These are phyloP conservation scores for Fusarium acutatum DNA, from an alignment of 2,329 filamentous ascomycete genomes.

Conservation along the genomic window DNA sequence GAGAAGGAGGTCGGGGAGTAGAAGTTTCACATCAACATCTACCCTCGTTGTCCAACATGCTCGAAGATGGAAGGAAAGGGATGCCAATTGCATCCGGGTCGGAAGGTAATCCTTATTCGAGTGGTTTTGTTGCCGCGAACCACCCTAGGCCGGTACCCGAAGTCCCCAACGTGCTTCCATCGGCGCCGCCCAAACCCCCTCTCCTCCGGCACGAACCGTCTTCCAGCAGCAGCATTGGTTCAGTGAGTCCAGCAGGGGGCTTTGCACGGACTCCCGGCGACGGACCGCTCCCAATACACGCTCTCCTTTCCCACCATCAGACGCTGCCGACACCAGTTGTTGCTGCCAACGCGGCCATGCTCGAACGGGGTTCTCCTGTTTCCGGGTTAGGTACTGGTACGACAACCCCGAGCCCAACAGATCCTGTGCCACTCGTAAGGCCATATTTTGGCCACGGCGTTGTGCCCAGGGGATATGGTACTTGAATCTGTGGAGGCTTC, in stretches of 20 bases:
- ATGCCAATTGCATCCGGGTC: conserved; percentile 28
- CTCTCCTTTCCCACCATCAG: conserved; percentile 58
- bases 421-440: conserved; percentile 17
- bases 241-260: conserved; percentile 50
- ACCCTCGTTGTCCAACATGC: conserved; percentile 58
- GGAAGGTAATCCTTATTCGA: conserved; percentile 37
- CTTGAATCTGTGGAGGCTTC: conserved; percentile 29
- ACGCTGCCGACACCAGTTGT: conserved; percentile 32
- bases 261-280: conserved; percentile 57
- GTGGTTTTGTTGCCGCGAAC: conserved; percentile 44
- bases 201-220: conserved; percentile 58
- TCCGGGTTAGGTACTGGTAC: conserved; percentile 29
- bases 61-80: conserved; percentile 48
- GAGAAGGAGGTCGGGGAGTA: conserved; percentile 31
- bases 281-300: conserved; percentile 62
- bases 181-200: conserved; percentile 46
- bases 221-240: conserved; percentile 54
- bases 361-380: conserved; percentile 34
- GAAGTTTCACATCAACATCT: conserved; percentile 47
- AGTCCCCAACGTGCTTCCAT: conserved; percentile 38
- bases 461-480: conserved; percentile 49
- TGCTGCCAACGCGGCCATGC: conserved; percentile 14
- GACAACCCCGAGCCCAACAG: conserved; percentile 40
- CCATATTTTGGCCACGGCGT: conserved; percentile 34
- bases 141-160: conserved; percentile 43